A percentile compares a stretch with the other conserved stretches of the same genome.
Evolutionary conservation across 139 green algal genomes (phyloP).

Genomic region (Picochlorum sp.): DNA sequence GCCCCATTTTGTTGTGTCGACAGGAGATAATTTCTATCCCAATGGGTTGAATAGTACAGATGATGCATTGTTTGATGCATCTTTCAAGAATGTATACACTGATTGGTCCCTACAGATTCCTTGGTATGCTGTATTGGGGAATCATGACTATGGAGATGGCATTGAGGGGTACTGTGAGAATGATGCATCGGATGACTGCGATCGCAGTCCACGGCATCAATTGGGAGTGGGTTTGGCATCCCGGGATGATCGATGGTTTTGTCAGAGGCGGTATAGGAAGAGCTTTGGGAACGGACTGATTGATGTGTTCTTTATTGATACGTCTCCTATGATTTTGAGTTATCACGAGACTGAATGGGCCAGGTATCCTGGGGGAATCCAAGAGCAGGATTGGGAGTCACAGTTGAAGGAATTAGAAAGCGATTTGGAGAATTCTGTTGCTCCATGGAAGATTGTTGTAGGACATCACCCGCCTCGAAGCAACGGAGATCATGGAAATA

Average conservation of each 20-base stretch:
- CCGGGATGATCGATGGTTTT: slow-evolving; percentile 42
- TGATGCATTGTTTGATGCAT: slow-evolving; percentile 10
- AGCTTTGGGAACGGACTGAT: slow-evolving; percentile 16
- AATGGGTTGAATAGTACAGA: slow-evolving; percentile 15
- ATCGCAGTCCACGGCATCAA: slow-evolving; percentile 35
- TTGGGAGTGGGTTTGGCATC: slow-evolving; percentile 1
- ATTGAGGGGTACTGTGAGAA: slow-evolving; percentile 4
- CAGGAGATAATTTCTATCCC: slow-evolving; percentile 52
- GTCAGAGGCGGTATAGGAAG: slow-evolving; percentile 27
- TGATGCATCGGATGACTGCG: slow-evolving; percentile 28
- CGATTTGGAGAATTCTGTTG: slow-evolving; percentile 13
- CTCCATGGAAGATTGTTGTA: slow-evolving; percentile 53
- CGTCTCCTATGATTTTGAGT: slow-evolving; percentile 36
- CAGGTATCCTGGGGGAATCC: slow-evolving; percentile 41
- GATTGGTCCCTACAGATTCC: slow-evolving; percentile 22
- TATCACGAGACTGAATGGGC: slow-evolving; percentile 31
- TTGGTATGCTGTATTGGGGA: slow-evolving; percentile 58
- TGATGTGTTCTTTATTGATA: slow-evolving; percentile 68
- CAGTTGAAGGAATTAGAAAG: slow-evolving; percentile 26
- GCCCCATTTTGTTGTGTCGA: slow-evolving; percentile 49
- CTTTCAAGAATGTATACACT: slow-evolving; percentile 11
- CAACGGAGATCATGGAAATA: slow-evolving; percentile 5
- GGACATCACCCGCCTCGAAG: slow-evolving; percentile 48
- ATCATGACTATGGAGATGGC: slow-evolving; percentile 27
- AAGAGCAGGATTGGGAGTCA: slow-evolving; percentile 25